Percentiles rank a stretch among this genome's conserved stretches.
phyloP scores from a whole-genome alignment of 805 yeast species.

The Myxozyma mucilagina region DNA sequence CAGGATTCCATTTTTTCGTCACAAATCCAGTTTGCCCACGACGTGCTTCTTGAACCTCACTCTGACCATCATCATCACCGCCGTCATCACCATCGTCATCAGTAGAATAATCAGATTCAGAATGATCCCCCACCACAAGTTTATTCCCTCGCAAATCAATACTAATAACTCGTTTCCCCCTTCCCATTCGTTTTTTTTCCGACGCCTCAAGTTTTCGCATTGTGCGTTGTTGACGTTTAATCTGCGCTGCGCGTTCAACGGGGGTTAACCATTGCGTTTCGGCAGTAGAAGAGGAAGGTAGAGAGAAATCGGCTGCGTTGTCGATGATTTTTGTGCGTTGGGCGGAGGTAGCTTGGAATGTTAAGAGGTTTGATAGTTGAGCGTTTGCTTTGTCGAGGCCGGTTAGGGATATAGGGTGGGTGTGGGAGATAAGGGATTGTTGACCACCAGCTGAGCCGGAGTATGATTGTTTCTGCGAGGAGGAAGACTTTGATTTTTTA shows the following conservation, averaged over 20 bases:
- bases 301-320: constrained; percentile 83
- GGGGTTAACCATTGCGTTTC: constrained; percentile 78
- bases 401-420: background rate
- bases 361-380: constrained; percentile 67
- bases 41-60: background rate
- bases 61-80: constrained; percentile 31
- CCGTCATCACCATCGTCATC: constrained; percentile 41
- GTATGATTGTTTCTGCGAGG: constrained; percentile 15
- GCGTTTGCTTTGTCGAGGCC: constrained; percentile 63
- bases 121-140: constrained; percentile 58
- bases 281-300: constrained; percentile 53
- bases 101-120: constrained; percentile 35
- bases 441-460: constrained; percentile 28
- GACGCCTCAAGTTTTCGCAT: constrained; percentile 61
- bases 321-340: constrained; percentile 92
- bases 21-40: constrained; percentile 10
- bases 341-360: constrained; percentile 82
- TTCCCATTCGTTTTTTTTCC: constrained; percentile 62
- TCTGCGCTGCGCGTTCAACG: constrained; percentile 79
- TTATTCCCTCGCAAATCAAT: constrained; percentile 81
- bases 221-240: constrained; percentile 81
- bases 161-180: constrained; percentile 72
- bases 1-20: constrained; percentile 17
- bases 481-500: background rate
- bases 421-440: background rate